phyloP scores from a whole-genome alignment of 352 stramenopile genomes.

The Pythium graminicola region DNA sequence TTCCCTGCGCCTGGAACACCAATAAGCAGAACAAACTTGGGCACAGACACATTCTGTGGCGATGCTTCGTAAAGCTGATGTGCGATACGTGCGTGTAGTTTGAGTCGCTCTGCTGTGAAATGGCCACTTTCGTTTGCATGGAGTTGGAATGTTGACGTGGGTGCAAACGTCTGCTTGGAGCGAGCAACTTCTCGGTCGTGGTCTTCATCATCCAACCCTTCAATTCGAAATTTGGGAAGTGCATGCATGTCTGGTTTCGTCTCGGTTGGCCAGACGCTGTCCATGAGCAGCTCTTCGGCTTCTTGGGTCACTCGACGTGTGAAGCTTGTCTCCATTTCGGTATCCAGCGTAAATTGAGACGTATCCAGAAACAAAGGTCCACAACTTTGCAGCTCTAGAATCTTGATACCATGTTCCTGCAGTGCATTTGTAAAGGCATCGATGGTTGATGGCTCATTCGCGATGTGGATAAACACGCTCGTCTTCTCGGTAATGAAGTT shows the following conservation, averaged over 20 bases:
- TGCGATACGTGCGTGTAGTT: slow-evolving; percentile 64
- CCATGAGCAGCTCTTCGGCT: slow-evolving; percentile 32
- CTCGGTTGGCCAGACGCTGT: slow-evolving; percentile 17
- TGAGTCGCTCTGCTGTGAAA: slow-evolving; percentile 53
- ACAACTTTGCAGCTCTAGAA: slow-evolving; percentile 52
- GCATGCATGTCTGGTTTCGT: slow-evolving; percentile 4
- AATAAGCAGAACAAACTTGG: slow-evolving; percentile 65
- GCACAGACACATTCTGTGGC: slow-evolving; percentile 43
- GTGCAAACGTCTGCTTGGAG: slow-evolving; percentile 17
- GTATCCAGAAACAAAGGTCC: slow-evolving; percentile 58
- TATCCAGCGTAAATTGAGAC: slow-evolving; percentile 59
- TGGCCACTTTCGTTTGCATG: slow-evolving; percentile 52
- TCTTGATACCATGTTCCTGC: slow-evolving; percentile 27
- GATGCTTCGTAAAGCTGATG: slow-evolving; percentile 58
- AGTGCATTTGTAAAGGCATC: slow-evolving; percentile 38
- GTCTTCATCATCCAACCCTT: slow-evolving; percentile 31
- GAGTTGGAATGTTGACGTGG: slow-evolving; percentile 47
- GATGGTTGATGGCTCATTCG: slow-evolving; percentile 41
- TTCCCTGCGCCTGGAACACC: slow-evolving; percentile 65
- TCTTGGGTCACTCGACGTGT: slow-evolving; percentile 43
- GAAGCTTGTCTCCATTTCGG: slow-evolving; percentile 43
- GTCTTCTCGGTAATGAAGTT: slow-evolving; percentile 19
- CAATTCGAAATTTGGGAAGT: slow-evolving; percentile 17
- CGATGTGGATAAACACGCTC: slow-evolving; percentile 39
- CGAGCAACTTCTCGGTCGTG: slow-evolving; percentile 38